These are phyloP conservation scores for Trypanosoma avium DNA, from an alignment of 208 protist species.

Conservation along the genomic window DNA sequence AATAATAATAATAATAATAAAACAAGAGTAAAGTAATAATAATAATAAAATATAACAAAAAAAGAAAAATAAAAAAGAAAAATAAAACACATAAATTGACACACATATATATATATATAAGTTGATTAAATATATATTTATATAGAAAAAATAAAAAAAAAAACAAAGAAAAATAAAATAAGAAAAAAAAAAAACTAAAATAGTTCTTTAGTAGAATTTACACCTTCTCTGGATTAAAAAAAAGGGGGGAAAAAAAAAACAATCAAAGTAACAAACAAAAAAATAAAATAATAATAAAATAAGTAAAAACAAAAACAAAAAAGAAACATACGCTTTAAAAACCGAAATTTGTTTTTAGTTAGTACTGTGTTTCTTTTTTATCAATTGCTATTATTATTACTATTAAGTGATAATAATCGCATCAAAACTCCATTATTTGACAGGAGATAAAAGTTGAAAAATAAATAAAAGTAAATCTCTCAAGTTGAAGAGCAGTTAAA, in stretches of 20 bases:
- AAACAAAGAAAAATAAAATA: neutral
- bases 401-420: no score
- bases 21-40: neutral
- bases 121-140: neutral
- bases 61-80: conserved; percentile 17
- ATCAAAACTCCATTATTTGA: no score
- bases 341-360: neutral
- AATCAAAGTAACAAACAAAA: neutral
- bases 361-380: neutral
- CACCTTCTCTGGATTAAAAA: no score
- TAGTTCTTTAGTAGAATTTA: no score
- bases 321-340: conserved; percentile 5
- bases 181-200: neutral
- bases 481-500: no score
- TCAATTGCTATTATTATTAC: no score
- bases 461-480: no score
- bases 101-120: neutral
- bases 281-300: neutral
- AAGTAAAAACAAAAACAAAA: conserved; percentile 11
- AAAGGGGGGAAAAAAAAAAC: no score
- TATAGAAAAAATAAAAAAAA: neutral
- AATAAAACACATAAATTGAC: neutral
- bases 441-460: no score
- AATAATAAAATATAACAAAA: no score
- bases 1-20: conserved; percentile 5